A percentile compares a stretch with the other conserved stretches of the same genome.
Conservation (phyloP, 78 protist genomes). For the Dictyostelium citrinum region DNA sequence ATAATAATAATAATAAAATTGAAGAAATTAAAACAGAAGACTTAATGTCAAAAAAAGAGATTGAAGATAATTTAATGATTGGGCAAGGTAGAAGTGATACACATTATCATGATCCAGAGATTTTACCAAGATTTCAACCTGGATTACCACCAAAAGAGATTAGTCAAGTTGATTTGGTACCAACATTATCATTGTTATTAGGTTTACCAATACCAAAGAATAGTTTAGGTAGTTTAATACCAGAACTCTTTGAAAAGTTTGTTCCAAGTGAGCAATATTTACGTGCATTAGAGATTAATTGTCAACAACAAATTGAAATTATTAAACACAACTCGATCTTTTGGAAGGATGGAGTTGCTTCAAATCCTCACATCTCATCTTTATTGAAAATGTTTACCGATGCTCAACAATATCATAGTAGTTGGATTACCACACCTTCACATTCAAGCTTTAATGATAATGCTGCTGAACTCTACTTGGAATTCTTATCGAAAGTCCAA, state of each 20-base stretch:
- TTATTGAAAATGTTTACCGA: constrained; percentile 10
- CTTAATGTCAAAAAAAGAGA: neutral
- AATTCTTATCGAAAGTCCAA: constrained; percentile 26
- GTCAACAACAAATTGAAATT: constrained; percentile 69
- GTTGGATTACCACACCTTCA: constrained; percentile 36
- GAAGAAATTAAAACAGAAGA: neutral
- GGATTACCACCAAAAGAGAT: constrained; percentile 20
- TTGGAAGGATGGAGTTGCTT: constrained; percentile 49
- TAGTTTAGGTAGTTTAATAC: constrained; percentile 76
- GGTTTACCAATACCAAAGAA: constrained; percentile 84
- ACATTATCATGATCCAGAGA: neutral
- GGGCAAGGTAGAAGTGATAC: constrained; percentile 17
- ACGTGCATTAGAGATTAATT: constrained; percentile 62
- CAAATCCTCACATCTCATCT: neutral
- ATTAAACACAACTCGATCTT: constrained; percentile 48
- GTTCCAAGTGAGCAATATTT: constrained; percentile 53
- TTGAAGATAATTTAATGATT: neutral
- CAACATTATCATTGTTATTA: constrained; percentile 86
- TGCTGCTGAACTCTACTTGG: constrained; percentile 16
- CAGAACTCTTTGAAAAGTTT: constrained; percentile 58
- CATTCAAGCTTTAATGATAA: constrained; percentile 52
- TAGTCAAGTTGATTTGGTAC: constrained; percentile 86
- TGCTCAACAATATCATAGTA: constrained; percentile 59
- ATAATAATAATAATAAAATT: neutral
- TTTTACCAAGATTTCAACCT: constrained; percentile 19